Base-by-base conservation (phyloP, 2,329 filamentous ascomycete genomes). In the Trichophyton equinum region DNA sequence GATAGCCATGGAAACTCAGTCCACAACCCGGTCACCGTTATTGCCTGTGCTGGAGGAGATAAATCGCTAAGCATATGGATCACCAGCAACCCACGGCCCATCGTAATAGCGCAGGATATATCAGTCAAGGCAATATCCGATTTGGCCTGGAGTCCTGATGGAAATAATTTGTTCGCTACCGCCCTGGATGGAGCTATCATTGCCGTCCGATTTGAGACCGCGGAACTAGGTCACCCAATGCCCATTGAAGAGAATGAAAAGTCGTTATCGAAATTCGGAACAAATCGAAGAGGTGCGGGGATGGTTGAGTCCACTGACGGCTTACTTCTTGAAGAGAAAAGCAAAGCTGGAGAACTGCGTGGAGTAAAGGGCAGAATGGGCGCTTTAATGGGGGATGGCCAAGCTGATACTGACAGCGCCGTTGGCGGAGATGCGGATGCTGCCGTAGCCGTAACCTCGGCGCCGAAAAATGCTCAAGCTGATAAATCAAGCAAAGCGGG, bases 11-110 rank as follows among this genome's bases (percentile, higher is more conserved):
- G 73, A 22, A 72, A 76, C 65, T 64, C 71, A 8, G 67, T 71
- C 20, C 72, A 77, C 64, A 66, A 76, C 69, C 81, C 84, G 15
- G 90, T 96, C 2, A 97, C 92, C 0, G 92, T 99, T 0, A 95
- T 99, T 67, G 94, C 95, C 7, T 97, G 92, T 64, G 94, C 92
- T 4, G 95, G 94, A 2, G 94, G 96, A 69, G 94, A 99, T 72
- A 97, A 96, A 74, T 94, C 91, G 1, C 76, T 99, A 47, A 96
- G 90, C 69, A 87, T 99, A 42, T 99, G 94, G 94, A 97, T 96
- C 68, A 99, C 95, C 1, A 96, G 91, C 69, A 95, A 89, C 25
- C 91, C 94, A 0, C 81, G 94, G 22, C 94, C 94, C 0, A 86
- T 97, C 20, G 86, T 96, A 20, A 91, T 97, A 59, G 81, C 91